Evolutionary conservation across 108 stramenopile genomes (phyloP), one percentile per base, ranked within the genome.

Genomic region (Nitzschia sp.): DNA sequence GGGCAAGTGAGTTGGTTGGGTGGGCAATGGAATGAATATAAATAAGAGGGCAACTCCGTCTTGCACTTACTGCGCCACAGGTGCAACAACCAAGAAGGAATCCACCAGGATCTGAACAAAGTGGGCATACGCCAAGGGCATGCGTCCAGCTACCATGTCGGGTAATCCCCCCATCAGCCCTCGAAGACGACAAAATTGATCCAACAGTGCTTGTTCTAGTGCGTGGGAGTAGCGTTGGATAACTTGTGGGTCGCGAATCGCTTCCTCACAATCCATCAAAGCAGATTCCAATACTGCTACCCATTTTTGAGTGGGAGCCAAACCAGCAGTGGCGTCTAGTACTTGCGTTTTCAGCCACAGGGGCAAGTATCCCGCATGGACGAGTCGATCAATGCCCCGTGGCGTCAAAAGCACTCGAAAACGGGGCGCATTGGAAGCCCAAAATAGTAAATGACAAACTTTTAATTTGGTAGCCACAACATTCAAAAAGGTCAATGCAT

Each of bases 101-200:
- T 87, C 86, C 6, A 87, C 86, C 28, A 87, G 31, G 3, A 84
- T 55, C 46, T 84, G 86, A 30, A 87, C 86, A 54, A 84, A 66
- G 34, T 87, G 86, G 11, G 79, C 76, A 63, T 87, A 87, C 1
- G 81, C 81, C 8, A 87, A 28, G 21, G 79, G 78, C 23, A 83
- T 81, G 19, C 84, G 75, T 27, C 64, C 79, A 68, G 75, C 76
- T 6, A 84, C 26, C 62, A 75, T 54, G 54, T 80, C 75, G 25
- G 56, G 19, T 24, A 84, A 55, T 30, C 13, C 54, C 65, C 46
- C 57, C 54, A 51, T 62, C 11, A 65, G 9, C 36, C 48, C 48
- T 53, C 83, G 83, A 3, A 84, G 76, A 19, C 25, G 28, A 46
- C 71, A 72, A 9, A 77, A 34, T 47, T 81, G 56, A 26, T 65